A percentile compares a stretch with the other conserved stretches of the same genome.
phyloP scores from a whole-genome alignment of 2,329 filamentous ascomycete species.

The Aspergillus versicolor region DNA sequence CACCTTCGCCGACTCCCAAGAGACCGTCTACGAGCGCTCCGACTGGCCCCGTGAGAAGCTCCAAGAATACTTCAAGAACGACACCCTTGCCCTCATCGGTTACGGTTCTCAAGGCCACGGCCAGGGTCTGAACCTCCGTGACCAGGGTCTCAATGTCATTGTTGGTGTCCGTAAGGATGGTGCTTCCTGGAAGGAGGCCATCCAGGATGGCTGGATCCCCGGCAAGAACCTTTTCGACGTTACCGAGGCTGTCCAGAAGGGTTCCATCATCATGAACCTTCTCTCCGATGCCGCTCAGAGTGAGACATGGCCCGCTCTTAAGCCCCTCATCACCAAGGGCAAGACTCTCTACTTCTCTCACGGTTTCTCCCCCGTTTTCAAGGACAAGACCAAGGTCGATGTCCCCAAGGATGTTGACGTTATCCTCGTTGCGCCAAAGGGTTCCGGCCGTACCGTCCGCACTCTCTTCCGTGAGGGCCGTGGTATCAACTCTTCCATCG shows the following conservation, averaged over 20 bases:
- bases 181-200: constrained; percentile 95
- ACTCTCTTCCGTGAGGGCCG: constrained; percentile 98
- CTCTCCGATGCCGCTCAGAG: constrained; percentile 96
- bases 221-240: constrained; percentile 99
- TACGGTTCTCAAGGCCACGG: constrained; percentile 98
- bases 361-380: constrained; percentile 99
- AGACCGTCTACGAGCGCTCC: constrained; percentile 94
- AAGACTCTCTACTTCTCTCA: constrained; percentile 99
- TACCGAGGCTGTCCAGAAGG: constrained; percentile 89
- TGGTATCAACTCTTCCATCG: constrained; percentile 99
- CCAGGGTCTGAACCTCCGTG: constrained; percentile 98
- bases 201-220: constrained; percentile 95
- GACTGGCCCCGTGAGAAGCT: constrained; percentile 99
- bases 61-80: constrained; percentile 99
- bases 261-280: constrained; percentile 98
- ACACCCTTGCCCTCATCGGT: constrained; percentile 97
- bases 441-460: constrained; percentile 96
- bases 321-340: constrained; percentile 97
- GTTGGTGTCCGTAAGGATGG: constrained; percentile 98
- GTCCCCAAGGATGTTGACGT: constrained; percentile 95
- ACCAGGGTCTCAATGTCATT: constrained; percentile 99
- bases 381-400: constrained; percentile 98
- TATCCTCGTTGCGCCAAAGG: constrained; percentile 99
- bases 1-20: constrained; percentile 94
- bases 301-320: constrained; percentile 98